Evolutionary conservation across 2,329 filamentous ascomycete species (phyloP).

Genomic region (Colletotrichum acutatum): DNA sequence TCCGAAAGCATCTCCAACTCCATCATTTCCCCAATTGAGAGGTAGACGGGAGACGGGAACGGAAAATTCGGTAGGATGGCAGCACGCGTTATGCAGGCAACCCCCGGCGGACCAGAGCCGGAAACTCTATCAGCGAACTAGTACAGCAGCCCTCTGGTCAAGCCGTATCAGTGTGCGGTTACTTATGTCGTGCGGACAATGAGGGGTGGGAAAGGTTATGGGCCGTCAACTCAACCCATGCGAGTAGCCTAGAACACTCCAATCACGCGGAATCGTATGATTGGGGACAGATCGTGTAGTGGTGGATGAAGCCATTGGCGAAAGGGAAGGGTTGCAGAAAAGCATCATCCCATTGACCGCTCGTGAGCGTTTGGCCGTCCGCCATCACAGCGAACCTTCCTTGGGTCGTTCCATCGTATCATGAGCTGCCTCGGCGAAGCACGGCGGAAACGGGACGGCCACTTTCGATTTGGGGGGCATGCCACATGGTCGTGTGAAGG

Average conservation of each 20-base stretch:
- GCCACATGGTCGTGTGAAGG: slow-evolving; percentile 2
- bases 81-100: slow-evolving; percentile 23
- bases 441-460: background rate
- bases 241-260: background rate
- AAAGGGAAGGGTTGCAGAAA: slow-evolving; percentile 15
- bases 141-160: slow-evolving; percentile 25
- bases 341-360: slow-evolving; percentile 6
- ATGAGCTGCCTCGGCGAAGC: background rate
- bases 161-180: background rate
- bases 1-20: slow-evolving; percentile 25
- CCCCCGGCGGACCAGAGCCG: slow-evolving; percentile 14
- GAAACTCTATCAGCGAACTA: slow-evolving; percentile 30
- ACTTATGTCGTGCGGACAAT: background rate
- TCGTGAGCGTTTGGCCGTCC: background rate
- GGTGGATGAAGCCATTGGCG: slow-evolving; percentile 10
- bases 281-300: background rate
- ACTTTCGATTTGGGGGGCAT: background rate
- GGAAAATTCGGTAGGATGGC: slow-evolving; percentile 22
- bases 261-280: slow-evolving; percentile 30
- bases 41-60: slow-evolving; percentile 29
- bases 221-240: slow-evolving; percentile 18
- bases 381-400: background rate
- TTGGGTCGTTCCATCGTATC: background rate
- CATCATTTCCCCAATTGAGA: slow-evolving; percentile 3
- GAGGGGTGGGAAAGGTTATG: background rate